Percentiles rank a stretch among this genome's conserved stretches.
These are phyloP conservation scores for Periglandula ipomoeae DNA, from an alignment of 2,329 filamentous ascomycete species.

Conservation along the genomic window DNA sequence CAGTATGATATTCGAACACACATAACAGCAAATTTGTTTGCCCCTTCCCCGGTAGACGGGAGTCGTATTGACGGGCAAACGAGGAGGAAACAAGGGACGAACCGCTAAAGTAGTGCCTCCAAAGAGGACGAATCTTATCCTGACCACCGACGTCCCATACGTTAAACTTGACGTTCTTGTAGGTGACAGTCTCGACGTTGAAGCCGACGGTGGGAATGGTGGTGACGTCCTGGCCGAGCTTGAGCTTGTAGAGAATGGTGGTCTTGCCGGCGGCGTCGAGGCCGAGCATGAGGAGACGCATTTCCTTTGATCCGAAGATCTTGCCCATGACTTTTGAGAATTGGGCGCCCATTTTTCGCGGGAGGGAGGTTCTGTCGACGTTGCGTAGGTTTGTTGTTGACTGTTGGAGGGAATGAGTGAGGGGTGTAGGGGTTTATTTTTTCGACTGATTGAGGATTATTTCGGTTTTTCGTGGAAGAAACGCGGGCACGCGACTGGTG, in stretches of 20 bases:
- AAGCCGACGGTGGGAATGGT: conserved; percentile 98
- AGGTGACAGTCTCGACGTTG: conserved; percentile 98
- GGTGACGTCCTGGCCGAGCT: conserved; percentile 95
- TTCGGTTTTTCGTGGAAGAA: not conserved
- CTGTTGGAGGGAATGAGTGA: not conserved
- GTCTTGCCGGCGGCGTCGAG: conserved; percentile 98
- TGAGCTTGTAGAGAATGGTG: conserved; percentile 97
- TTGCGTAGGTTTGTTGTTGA: not conserved
- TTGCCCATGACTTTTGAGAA: conserved; percentile 96
- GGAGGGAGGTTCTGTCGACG: not conserved
- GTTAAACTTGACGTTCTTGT: conserved; percentile 99
- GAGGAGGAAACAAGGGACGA: not conserved
- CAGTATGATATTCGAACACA: not conserved
- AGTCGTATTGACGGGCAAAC: too few species aligned
- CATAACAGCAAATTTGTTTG: not conserved
- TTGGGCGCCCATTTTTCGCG: conserved; percentile 72
- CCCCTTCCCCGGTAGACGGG: too few species aligned
- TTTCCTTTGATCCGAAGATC: conserved; percentile 98
- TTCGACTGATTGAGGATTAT: not conserved
- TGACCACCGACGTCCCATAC: conserved; percentile 98
- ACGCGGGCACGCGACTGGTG: too few species aligned
- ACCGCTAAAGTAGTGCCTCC: conserved; percentile 92
- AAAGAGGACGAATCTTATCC: conserved; percentile 96
- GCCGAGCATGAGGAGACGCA: conserved; percentile 96
- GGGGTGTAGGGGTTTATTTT: not conserved